Conservation (phyloP, 768 basidiomycete species). For the Pisolithus albus region DNA sequence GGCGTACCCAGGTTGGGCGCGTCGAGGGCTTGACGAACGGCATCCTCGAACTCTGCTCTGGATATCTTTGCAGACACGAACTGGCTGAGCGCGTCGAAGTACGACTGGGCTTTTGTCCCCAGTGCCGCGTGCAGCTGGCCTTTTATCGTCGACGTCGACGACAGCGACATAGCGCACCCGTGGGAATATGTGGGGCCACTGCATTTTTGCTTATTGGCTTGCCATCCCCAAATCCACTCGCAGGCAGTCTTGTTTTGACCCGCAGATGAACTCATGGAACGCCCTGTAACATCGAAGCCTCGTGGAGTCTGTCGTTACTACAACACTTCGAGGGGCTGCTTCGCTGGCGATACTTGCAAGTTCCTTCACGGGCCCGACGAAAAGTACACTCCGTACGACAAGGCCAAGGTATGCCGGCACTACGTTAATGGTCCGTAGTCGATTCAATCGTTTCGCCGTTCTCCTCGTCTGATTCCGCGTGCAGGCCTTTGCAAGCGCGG, state of each 20-base stretch:
- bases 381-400: conserved; percentile 61
- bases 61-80: conserved; percentile 67
- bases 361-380: conserved; percentile 59
- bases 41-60: conserved; percentile 69
- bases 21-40: conserved; percentile 55
- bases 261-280: conserved; percentile 29
- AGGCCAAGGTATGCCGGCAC: conserved; percentile 61
- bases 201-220: neutral
- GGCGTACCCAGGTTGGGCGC: conserved; percentile 45
- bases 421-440: conserved; percentile 46
- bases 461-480: neutral
- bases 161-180: conserved; percentile 54
- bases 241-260: neutral
- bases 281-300: conserved; percentile 63
- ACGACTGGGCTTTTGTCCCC: conserved; percentile 51
- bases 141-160: conserved; percentile 69
- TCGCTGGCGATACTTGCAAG: conserved; percentile 62
- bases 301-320: conserved; percentile 71
- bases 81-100: conserved; percentile 57
- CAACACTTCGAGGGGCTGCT: conserved; percentile 58
- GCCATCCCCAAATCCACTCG: neutral
- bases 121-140: conserved; percentile 55
- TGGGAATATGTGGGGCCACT: conserved; percentile 5
- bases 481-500: conserved; percentile 68
- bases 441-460: neutral